These are phyloP conservation scores for Gonapodya prolifera DNA, from an alignment of 192 early-diverging fungal genomes.

Conservation along the genomic window DNA sequence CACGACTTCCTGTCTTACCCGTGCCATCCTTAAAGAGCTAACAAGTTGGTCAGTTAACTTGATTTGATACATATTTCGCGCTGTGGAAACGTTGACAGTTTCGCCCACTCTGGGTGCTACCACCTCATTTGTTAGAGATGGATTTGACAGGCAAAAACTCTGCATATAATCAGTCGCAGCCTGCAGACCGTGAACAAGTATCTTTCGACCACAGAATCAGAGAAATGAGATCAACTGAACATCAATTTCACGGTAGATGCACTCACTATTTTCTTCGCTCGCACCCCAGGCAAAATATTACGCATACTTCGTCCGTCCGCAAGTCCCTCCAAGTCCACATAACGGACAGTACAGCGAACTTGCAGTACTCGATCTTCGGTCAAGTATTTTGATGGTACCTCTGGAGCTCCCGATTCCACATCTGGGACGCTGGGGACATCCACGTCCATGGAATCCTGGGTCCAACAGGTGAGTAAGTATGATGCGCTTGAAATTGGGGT, in stretches of 20 bases:
- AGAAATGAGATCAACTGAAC: not conserved
- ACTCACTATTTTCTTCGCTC: slow-evolving; percentile 64
- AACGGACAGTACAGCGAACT: slow-evolving; percentile 61
- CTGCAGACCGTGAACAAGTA: slow-evolving; percentile 75
- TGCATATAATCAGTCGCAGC: slow-evolving; percentile 55
- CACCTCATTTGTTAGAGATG: slow-evolving; percentile 71
- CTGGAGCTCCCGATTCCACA: slow-evolving; percentile 14
- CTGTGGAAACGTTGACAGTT: slow-evolving; percentile 77
- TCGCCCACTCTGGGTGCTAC: slow-evolving; percentile 71
- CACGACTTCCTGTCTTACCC: slow-evolving; percentile 27
- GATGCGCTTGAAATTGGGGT: not conserved
- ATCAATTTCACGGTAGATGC: not conserved
- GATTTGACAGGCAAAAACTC: slow-evolving; percentile 39
- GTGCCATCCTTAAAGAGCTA: slow-evolving; percentile 57
- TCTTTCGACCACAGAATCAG: slow-evolving; percentile 11
- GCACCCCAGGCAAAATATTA: slow-evolving; percentile 70
- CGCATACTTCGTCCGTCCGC: slow-evolving; percentile 74
- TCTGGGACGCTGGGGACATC: slow-evolving; percentile 33
- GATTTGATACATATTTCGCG: slow-evolving; percentile 75
- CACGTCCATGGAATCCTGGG: slow-evolving; percentile 29
- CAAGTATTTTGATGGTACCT: slow-evolving; percentile 70
- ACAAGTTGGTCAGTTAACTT: slow-evolving; percentile 79
- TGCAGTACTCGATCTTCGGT: slow-evolving; percentile 36
- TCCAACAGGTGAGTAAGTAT: slow-evolving; percentile 5
- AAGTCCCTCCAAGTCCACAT: slow-evolving; percentile 86